Evolutionary conservation across 148 eudicot species (phyloP), one percentile per base, ranked within the genome.

Genomic region (Rhododendron williamsianum): DNA sequence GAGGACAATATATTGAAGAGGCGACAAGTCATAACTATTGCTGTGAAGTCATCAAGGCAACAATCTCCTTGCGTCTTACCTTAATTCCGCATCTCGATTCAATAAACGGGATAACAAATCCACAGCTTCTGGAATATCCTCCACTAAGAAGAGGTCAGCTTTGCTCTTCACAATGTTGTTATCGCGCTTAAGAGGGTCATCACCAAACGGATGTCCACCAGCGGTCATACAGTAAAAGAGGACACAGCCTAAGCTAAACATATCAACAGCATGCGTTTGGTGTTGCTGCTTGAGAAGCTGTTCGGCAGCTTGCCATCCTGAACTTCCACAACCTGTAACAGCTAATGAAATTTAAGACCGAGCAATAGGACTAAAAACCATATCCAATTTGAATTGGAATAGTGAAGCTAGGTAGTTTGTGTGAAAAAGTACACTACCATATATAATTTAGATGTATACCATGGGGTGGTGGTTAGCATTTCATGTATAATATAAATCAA

Each of bases 271-370:
- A 63, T 96, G 91, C 79, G 95, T 95, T 88, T 94, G 97, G 84
- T 27, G 27, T 0, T 92, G 95, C 56, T 91, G 94, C 86, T 88
- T 90, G 82, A 91, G 97, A 88, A 94, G 96, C 89, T 93, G 96
- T 87, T 96, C 97, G 21, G 96, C 94, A 80, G 99, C 93, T 91
- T 94, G 95, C 98, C 98, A 94, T 48, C 99, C 97, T 3, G 91
- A 93, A 86, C 96, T 95, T 81, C 98, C 96, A 90, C 85, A 87
- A 78, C 97, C 99, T 96, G 90, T 85, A 69, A 83, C 33, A 84
- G 86, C 41, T 80, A 82, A 87, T 79, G 10, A 51, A 27, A 23
- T 9, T 54, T 84, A 85, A 72, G 52, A 18, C 25, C 65, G 2
- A 63, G 49, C 54, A 74, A 19, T 52, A 83, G 23, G 46, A 81